Conservation (phyloP, 352 stramenopile genomes). For the Phytophthora chlamydospora region DNA sequence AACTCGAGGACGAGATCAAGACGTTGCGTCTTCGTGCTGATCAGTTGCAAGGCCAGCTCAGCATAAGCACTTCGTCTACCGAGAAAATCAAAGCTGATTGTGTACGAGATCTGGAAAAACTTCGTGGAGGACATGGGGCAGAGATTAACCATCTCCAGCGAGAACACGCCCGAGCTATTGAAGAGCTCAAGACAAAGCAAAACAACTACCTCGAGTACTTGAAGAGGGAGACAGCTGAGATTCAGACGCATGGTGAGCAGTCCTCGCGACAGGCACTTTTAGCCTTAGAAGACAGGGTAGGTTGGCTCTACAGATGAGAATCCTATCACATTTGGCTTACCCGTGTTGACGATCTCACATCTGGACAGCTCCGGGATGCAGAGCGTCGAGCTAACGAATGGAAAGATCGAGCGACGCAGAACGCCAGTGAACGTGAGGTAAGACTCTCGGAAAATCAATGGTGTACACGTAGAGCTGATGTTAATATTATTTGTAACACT, state of each 20-base stretch:
- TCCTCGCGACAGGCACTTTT: slow-evolving; percentile 33
- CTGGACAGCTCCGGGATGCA: slow-evolving; percentile 38
- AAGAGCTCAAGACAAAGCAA: slow-evolving; percentile 53
- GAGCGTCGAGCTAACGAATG: slow-evolving; percentile 44
- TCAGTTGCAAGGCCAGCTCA: slow-evolving; percentile 47
- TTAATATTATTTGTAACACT: not conserved
- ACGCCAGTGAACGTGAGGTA: slow-evolving; percentile 51
- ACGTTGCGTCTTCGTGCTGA: slow-evolving; percentile 41
- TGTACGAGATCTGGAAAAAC: slow-evolving; percentile 52
- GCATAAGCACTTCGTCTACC: slow-evolving; percentile 27
- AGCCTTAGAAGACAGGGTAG: slow-evolving; percentile 42
- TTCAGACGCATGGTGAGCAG: slow-evolving; percentile 25
- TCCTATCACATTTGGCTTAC: not conserved
- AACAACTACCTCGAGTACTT: slow-evolving; percentile 52
- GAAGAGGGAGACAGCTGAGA: slow-evolving; percentile 48
- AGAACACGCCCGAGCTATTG: slow-evolving; percentile 45
- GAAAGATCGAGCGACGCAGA: slow-evolving; percentile 46
- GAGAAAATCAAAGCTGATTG: slow-evolving; percentile 58
- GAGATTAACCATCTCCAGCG: slow-evolving; percentile 53
- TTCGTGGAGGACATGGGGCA: slow-evolving; percentile 41
- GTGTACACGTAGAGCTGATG: not conserved
- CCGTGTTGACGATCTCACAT: not conserved
- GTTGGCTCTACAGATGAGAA: not conserved
- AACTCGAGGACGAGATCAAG: slow-evolving; percentile 39
- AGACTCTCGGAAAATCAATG: not conserved